These are phyloP conservation scores for rapeseed (Brassica napus) DNA, from an alignment of 345 rosid genomes.

Conservation along the genomic window Da-Ae NC_063444.1:3348501-3349000, in stretches of 20 bases:
- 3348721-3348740: slow-evolving; percentile 1
- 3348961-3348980: slow-evolving; percentile 10
- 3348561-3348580: neutral
- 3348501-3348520: slow-evolving; percentile 23
- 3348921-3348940: no score
- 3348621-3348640: slow-evolving; percentile 6
- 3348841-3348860: neutral
- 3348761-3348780: neutral
- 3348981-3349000: slow-evolving; percentile 1
- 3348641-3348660: neutral
- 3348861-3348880: slow-evolving; percentile 12
- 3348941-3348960: neutral
- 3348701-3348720: neutral
- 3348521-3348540: slow-evolving; percentile 21
- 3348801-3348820: neutral
- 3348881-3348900: neutral
- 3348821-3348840: neutral
- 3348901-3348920: no score
- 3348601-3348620: neutral
- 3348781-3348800: neutral
- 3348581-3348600: neutral
- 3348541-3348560: slow-evolving; percentile 29
- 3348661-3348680: neutral
- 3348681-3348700: slow-evolving; percentile 2
- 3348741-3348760: neutral